Evolutionary conservation across 345 rosid genomes (phyloP), one percentile per base, ranked within the genome.

Genomic region (Microthlaspi erraticum): DNA sequence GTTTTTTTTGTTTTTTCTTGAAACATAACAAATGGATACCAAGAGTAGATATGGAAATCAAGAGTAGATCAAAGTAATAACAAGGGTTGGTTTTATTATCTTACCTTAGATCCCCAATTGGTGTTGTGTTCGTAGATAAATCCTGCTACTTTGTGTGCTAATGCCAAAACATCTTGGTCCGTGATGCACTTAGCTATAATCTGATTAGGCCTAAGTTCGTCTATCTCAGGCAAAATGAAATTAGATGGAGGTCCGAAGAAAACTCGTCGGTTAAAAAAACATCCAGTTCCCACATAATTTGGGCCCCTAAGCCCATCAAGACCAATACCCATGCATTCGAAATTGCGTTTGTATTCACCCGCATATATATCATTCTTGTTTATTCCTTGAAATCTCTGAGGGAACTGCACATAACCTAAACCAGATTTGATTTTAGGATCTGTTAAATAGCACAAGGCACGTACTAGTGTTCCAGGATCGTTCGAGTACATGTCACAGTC

Each of bases 401-500:
- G 93, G 34, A 91, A 87, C 37, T 91, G 97, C 43, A 91, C 57
- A 13, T 10, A 89, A 0, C 79, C 87, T 7, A 76, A 50, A 3
- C 64, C 23, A 1, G 83, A 34, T 1, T 14, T 55, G 1, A 58
- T 50, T 17, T 43, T 29, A 0, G 83, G 84, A 26, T 91, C 87
- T 0, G 61, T 71, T 0, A 83, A 37, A 52, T 89, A 86, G 37
- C 96, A 87, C 7, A 91, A 48, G 8, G 64, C 76, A 19, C 86
- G 82, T 2, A 23, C 72, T 19, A 80, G 84, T 2, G 93, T 83
- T 14, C 37, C 20, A 0, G 96, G 90, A 66, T 92, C 86, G 62
- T 88, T 92, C 0, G 96, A 90, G 42, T 79, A 71, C 84, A 81
- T 88, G 76, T 92, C 98, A 59, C 98, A 88, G 20, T 92, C 98